Conservation (phyloP, 768 basidiomycete species). For the Dentipellis sp. region DNA sequence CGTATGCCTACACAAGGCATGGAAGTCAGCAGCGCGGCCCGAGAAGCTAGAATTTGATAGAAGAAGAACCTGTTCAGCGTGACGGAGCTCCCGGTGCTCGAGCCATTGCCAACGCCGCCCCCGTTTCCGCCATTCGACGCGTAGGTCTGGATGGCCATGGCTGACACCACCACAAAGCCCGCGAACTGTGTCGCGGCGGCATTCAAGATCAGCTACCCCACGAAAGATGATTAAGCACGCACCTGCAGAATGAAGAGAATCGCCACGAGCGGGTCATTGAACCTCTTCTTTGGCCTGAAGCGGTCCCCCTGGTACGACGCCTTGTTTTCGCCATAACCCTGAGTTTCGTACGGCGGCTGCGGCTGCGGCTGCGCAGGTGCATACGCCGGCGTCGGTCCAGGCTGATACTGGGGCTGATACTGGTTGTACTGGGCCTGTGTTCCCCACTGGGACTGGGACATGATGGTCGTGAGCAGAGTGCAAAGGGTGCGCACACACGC, state of each 20-base stretch:
- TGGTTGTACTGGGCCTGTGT: background rate
- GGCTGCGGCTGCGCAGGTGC: constrained; percentile 4
- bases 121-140: constrained; percentile 56
- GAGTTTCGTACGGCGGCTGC: constrained; percentile 8
- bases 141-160: constrained; percentile 54
- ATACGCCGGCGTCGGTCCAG: constrained; percentile 18
- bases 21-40: background rate
- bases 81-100: constrained; percentile 40
- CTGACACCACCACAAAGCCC: constrained; percentile 63
- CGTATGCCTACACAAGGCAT: constrained; percentile 42
- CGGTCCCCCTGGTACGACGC: constrained; percentile 51
- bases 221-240: background rate
- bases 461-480: background rate
- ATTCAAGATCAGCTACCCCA: background rate
- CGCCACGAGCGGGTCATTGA: constrained; percentile 68
- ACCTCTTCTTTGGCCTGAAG: constrained; percentile 56
- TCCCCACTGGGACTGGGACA: constrained; percentile 2
- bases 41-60: background rate
- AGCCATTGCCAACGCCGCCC: constrained; percentile 53
- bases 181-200: constrained; percentile 34
- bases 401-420: constrained; percentile 4
- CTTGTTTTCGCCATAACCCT: constrained; percentile 24
- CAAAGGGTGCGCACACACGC: background rate
- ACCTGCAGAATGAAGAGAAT: constrained; percentile 68
- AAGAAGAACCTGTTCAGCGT: constrained; percentile 55